These are phyloP conservation scores for Yamadazyma spencermartinsiae DNA, from an alignment of 1,139 yeast genomes.

Conservation along the genomic window DNA sequence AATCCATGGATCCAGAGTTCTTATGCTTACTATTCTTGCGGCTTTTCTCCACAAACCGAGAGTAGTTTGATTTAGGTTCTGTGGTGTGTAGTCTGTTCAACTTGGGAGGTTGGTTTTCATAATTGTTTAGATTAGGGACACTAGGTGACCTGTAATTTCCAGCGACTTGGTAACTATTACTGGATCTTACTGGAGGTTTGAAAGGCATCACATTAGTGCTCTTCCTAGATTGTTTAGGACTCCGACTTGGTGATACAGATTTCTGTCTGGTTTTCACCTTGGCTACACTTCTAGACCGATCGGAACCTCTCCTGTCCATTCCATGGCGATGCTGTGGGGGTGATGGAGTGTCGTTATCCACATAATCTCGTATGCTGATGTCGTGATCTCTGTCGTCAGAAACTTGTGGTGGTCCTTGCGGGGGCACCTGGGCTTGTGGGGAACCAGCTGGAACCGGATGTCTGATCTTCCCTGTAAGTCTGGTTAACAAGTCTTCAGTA, in stretches of 20 bases:
- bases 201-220: slow-evolving; percentile 27
- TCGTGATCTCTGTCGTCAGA: background rate
- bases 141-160: slow-evolving; percentile 16
- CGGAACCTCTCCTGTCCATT: slow-evolving; percentile 6
- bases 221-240: slow-evolving; percentile 15
- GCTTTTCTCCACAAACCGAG: slow-evolving; percentile 16
- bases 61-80: slow-evolving; percentile 17
- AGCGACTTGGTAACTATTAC: too few relatives aligned
- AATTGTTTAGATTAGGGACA: slow-evolving; percentile 17
- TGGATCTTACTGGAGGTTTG: slow-evolving; percentile 16
- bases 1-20: slow-evolving; percentile 12
- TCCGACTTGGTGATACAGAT: slow-evolving; percentile 7
- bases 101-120: slow-evolving; percentile 13
- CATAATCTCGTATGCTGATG: slow-evolving; percentile 5
- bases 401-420: background rate
- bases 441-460: slow-evolving; percentile 1
- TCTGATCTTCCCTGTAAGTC: slow-evolving; percentile 8
- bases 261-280: slow-evolving; percentile 5
- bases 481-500: slow-evolving; percentile 10
- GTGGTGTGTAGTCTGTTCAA: slow-evolving; percentile 14
- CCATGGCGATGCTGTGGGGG: slow-evolving; percentile 1
- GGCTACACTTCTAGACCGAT: slow-evolving; percentile 7
- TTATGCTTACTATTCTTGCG: slow-evolving; percentile 9
- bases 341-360: slow-evolving; percentile 8
- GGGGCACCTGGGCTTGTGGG: background rate